Base-by-base conservation (phyloP, 2,329 filamentous ascomycete species). In the Sporothrix euskadiensis region DNA sequence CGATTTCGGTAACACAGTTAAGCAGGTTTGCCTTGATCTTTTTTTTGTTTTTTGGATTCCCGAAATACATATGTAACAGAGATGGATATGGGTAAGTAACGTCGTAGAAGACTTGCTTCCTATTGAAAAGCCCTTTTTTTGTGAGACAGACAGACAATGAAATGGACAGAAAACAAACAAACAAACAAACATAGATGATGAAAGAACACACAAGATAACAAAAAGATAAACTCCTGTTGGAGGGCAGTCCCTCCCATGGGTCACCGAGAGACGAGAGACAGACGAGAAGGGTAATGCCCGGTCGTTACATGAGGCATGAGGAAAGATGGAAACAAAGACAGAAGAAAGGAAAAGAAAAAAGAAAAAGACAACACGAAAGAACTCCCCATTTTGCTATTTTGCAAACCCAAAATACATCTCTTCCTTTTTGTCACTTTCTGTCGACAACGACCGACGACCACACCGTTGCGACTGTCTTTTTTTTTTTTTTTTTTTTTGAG, bases 351-450 rank as follows among this genome's bases (percentile, higher is more conserved):
- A 19, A 41, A 52, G 3, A 19, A 30, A 61, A 49, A 14, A 56
- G 32, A 61, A 54, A 63, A 12, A 22, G 12, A 44, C n/a, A 10
- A 72, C 35, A n/a, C 2, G 16, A 68, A 8, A 35, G 26, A 69
- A 69, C 47, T 54, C 47, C 47, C 66, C 47, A 19, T 22, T 47
- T 68, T 30, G 65, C 66, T 54, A 69, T 54, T 66, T 59, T 59
- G 59, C 52, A 66, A 66, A 66, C 71, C 71, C 22, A 52, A 16
- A 65, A 49, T 4, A 49, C 1, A 61, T 61, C 22, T 7, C 6
- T 56, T 22, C 56, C 22, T 39, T 59, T 44, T 32, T 49, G n/a
- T 35, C 69, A 32, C 57, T 44, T 30, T 70, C 30, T 41, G 69
- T 22, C 26, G 9, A 22, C 47, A 4, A 32, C 35, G 6, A 32